Conservation (phyloP, 2,329 filamentous ascomycete genomes). For the Trichoderma pleuroti region DNA sequence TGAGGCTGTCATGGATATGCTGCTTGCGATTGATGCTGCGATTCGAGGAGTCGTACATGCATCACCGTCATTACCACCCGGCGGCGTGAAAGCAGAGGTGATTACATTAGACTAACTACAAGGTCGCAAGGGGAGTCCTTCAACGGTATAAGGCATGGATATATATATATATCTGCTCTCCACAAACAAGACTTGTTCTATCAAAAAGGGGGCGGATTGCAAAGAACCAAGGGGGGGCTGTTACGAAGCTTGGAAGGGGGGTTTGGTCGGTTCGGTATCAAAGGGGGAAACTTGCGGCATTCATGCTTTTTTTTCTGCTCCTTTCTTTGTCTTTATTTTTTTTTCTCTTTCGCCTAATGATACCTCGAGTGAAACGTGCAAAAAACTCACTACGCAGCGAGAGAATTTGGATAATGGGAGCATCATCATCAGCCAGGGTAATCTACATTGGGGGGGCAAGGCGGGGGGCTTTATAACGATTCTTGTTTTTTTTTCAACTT, state of each 20-base stretch:
- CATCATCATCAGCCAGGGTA: neutral
- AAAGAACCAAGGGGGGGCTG: neutral
- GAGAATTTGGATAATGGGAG: constrained; percentile 5
- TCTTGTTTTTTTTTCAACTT: neutral
- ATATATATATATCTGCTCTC: neutral
- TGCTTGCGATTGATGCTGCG: constrained; percentile 47
- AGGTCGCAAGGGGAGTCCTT: neutral
- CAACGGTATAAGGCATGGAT: neutral
- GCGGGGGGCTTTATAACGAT: neutral
- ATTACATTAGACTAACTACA: neutral
- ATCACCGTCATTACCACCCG: neutral
- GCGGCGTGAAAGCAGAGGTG: neutral
- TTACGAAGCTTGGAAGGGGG: neutral
- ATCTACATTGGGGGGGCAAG: neutral
- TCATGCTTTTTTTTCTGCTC: neutral
- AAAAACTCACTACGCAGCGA: constrained; percentile 11
- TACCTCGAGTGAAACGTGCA: constrained; percentile 25
- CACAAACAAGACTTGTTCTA: neutral
- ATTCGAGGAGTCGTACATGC: constrained; percentile 34
- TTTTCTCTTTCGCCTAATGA: constrained; percentile 26
- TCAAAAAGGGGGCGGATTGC: neutral
- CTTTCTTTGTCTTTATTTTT: neutral
- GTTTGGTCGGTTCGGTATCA: neutral
- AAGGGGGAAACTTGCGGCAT: neutral
- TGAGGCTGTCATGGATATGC: constrained; percentile 43